Percentiles rank a stretch among this genome's conserved stretches.
phyloP scores from a whole-genome alignment of 140 eudicot species.

The Anethum foeniculum region DNA sequence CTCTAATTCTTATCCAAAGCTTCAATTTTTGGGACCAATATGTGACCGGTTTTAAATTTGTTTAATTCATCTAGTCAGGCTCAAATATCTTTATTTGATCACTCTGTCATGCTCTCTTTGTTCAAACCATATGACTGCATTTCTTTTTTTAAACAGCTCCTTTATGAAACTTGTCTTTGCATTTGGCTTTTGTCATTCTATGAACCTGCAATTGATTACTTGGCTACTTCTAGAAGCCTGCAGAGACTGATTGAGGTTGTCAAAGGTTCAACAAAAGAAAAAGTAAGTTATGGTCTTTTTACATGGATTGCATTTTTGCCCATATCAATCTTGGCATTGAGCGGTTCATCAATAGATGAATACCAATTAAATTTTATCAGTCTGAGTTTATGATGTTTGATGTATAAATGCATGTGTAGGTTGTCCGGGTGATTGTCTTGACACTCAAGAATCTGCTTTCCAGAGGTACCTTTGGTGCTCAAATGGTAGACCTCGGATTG shows the following conservation, averaged over 20 bases:
- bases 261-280: conserved; percentile 86
- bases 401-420: conserved; percentile 38
- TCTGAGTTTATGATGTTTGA: not conserved
- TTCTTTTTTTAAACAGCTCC: conserved; percentile 49
- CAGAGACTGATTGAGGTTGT: conserved; percentile 79
- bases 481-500: conserved; percentile 89
- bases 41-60: not conserved
- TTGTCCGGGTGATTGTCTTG: conserved; percentile 85
- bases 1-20: not conserved
- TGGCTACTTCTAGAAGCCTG: conserved; percentile 89
- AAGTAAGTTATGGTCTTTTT: conserved; percentile 34
- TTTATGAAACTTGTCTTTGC: conserved; percentile 92
- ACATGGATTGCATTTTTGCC: not conserved
- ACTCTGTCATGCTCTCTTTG: not conserved
- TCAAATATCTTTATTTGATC: not conserved
- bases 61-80: not conserved
- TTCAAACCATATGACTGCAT: not conserved
- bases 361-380: not conserved
- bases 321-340: not conserved
- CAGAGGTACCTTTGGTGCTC: conserved; percentile 85
- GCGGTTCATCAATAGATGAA: not conserved
- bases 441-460: conserved; percentile 78
- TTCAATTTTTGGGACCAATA: not conserved
- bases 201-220: conserved; percentile 88
- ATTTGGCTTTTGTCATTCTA: conserved; percentile 95